Evolutionary conservation across 179 eudicot genomes (phyloP).

Genomic region (Silene coronaria): DNA sequence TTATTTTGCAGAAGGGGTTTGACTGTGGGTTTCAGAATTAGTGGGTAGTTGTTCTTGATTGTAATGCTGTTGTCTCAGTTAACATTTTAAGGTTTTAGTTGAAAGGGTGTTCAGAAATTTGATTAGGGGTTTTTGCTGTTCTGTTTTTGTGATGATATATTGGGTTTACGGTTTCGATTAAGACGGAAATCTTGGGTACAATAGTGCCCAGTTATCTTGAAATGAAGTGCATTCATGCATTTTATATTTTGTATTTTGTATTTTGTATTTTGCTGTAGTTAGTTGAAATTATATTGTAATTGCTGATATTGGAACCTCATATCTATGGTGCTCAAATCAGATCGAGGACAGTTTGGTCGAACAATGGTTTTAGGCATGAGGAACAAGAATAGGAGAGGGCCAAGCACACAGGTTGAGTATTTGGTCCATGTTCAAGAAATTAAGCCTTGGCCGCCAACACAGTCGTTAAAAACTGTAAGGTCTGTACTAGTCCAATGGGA

Average conservation of each 20-base stretch:
- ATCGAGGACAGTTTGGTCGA: not conserved
- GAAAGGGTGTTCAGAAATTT: not conserved
- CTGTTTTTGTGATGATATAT: not conserved
- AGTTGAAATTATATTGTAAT: constrained; percentile 3
- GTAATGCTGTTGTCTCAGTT: not conserved
- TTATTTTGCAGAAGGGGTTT: not conserved
- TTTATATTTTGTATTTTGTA: not conserved
- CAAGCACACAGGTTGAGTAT: constrained; percentile 65
- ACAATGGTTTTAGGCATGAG: constrained; percentile 63
- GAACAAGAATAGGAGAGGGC: constrained; percentile 63
- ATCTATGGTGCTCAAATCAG: constrained; percentile 9
- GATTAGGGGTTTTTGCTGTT: not conserved
- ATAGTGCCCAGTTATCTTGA: not conserved
- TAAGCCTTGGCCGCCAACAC: constrained; percentile 97
- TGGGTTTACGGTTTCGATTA: not conserved
- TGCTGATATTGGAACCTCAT: not conserved
- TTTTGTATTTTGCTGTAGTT: not conserved
- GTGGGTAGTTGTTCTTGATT: not conserved
- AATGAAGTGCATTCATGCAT: not conserved
- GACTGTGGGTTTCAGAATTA: too few species aligned
- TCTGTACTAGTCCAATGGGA: constrained; percentile 80
- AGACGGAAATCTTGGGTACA: not conserved
- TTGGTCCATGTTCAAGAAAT: constrained; percentile 62
- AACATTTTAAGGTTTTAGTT: not conserved
- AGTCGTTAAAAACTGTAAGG: constrained; percentile 60